These are phyloP conservation scores for Acacia acuminata DNA, from an alignment of 306 rosid genomes.

Conservation along the genomic window DNA sequence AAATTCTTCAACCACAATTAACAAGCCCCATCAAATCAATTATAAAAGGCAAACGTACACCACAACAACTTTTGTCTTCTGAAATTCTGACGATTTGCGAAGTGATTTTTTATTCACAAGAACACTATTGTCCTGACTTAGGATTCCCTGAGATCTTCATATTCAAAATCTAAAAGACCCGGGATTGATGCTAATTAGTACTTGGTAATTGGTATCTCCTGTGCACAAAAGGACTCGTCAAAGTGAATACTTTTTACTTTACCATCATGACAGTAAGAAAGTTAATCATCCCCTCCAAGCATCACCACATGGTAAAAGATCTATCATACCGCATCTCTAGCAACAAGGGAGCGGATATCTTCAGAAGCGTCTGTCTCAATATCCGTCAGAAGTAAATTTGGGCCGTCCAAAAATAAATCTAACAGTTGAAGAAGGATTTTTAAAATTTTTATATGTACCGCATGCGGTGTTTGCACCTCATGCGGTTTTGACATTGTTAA, in stretches of 20 bases:
- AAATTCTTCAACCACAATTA: neutral
- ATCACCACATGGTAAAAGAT: neutral
- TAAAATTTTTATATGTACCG: too few relatives aligned
- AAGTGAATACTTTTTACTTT: slow-evolving; percentile 36
- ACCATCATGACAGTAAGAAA: slow-evolving; percentile 31
- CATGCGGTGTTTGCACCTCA: too few relatives aligned
- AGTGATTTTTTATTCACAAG: neutral
- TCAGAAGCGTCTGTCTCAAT: too few relatives aligned
- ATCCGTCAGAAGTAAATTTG: too few relatives aligned
- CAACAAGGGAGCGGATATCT: neutral
- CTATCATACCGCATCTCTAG: neutral
- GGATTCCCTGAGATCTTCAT: slow-evolving; percentile 55
- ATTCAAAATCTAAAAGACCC: slow-evolving; percentile 12
- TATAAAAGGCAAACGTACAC: neutral
- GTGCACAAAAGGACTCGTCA: slow-evolving; percentile 33
- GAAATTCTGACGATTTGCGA: neutral
- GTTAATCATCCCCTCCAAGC: slow-evolving; percentile 11
- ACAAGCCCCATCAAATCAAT: slow-evolving; percentile 20
- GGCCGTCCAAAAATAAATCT: too few relatives aligned
- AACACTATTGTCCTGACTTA: slow-evolving; percentile 5
- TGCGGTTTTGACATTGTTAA: too few relatives aligned
- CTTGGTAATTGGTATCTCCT: slow-evolving; percentile 20
- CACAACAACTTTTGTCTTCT: slow-evolving; percentile 7
- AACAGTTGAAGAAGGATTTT: too few relatives aligned
- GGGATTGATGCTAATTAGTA: neutral